phyloP scores from a whole-genome alignment of 495 filamentous ascomycete species.

The Aspergillus cavernicola region DNA sequence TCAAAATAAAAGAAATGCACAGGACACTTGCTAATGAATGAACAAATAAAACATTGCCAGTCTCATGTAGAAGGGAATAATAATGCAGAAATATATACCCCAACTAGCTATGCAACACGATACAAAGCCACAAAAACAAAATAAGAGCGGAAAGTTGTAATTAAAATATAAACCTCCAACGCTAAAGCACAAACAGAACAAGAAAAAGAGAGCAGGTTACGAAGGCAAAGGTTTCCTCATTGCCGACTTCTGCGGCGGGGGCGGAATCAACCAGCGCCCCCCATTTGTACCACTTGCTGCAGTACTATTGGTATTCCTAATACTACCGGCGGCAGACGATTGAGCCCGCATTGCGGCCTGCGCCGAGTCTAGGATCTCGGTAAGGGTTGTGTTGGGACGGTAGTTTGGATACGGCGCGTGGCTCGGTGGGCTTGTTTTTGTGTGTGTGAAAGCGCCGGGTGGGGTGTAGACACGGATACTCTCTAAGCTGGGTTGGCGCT shows the following conservation, averaged over 20 bases:
- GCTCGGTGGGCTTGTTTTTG: constrained; percentile 23
- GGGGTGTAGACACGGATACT: constrained; percentile 72
- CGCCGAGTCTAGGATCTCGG: constrained; percentile 58
- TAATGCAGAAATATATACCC: too few relatives aligned
- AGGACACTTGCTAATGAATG: too few relatives aligned
- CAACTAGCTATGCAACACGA: too few relatives aligned
- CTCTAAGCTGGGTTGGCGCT: constrained; percentile 56
- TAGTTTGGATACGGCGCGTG: constrained; percentile 33
- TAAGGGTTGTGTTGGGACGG: constrained; percentile 57
- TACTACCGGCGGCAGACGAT: background rate
- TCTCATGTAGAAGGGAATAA: too few relatives aligned
- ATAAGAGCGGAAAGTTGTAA: too few relatives aligned
- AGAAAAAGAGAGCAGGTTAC: too few relatives aligned
- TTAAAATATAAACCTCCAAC: too few relatives aligned
- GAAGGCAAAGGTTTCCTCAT: background rate
- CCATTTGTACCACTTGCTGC: background rate
- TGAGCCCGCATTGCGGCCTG: background rate
- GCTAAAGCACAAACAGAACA: too few relatives aligned
- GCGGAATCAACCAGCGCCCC: constrained; percentile 6
- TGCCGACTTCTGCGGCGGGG: constrained; percentile 3
- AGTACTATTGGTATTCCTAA: background rate
- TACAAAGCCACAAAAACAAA: too few relatives aligned
- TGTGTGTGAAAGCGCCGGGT: constrained; percentile 38
- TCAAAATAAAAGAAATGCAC: background rate
- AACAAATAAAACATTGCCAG: too few relatives aligned